Evolutionary conservation across 192 early-diverging fungal genomes (phyloP), one percentile per base, ranked within the genome.

Genomic region (Mortierella claussenii): DNA sequence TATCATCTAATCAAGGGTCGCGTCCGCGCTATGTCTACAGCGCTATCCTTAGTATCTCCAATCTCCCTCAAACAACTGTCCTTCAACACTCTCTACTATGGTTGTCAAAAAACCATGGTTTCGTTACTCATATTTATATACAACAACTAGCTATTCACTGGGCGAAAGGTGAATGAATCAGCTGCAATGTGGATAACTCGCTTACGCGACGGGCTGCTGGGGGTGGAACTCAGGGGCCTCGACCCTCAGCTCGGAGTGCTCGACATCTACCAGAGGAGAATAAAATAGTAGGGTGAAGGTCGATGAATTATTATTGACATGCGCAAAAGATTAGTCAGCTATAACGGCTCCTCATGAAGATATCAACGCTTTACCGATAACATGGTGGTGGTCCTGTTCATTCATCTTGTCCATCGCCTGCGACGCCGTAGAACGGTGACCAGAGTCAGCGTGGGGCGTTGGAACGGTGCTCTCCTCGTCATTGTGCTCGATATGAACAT

Each of bases 221-320:
- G 73, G 73, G 32, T 62, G 73, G 59, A 76, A 76, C 47, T 67
- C 73, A 18, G 73, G 73, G 10, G 73, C 73, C 10, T 76, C 73
- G 44, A 62, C 56, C n/a, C 59, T 60, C 31, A 76, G 59, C 31
- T 76, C 73, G 10, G 73, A 76, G 32, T 76, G 73, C 5, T 67
- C 65, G 5, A 62, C 58, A 52, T 76, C 73, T 76, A 47, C 21
- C 5, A 44, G 42, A 27, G 36, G 0, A 18, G 20, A 4, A 40
- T 40, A 40, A 40, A 40, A 40, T 40, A 40, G 13, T 13, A 40
- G 13, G 37, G 37, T 37, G 23, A 34, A 42, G 21, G 43, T 37
- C 18, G 27, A 4, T 46, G 21, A 46, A 10, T 46, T 46, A 46
- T 7, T 46, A 17, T n/a, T n/a, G n/a, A n/a, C n/a, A n/a, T n/a